Evolutionary conservation across 1,139 yeast species (phyloP), one percentile per base, ranked within the genome.

Genomic region (Scheffersomyces quercinus): DNA sequence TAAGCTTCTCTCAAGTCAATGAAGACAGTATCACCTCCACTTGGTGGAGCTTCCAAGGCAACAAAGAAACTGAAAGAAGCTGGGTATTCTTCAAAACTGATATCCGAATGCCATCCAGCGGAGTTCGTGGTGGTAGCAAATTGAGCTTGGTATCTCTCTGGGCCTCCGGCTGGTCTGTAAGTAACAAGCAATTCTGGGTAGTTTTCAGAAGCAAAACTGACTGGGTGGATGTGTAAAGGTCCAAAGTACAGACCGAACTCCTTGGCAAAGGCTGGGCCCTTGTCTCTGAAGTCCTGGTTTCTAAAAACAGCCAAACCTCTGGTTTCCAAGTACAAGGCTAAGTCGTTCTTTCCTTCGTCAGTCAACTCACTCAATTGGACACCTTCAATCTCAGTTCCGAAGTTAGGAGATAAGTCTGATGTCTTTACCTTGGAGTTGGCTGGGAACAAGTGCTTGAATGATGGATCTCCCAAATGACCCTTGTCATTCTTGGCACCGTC

Each of bases 1-100:
- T 61, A 65, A 5, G 70, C 70, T 40, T 63, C 68, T 49, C 63
- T 58, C 28, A 63, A 55, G 48, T 65, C 70, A 24, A 64, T 51
- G 47, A 64, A 65, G 7, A 65, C 67, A 12, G 70, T 65, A 46
- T 65, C 70, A 39, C 70, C 70, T 39, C 70, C 70, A 7, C 57
- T 48, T 15, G 56, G 55, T 5, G 69, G 69, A 30, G 66, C 64
- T 44, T 65, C 68, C 44, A 65, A 59, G 20, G 65, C 68, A 40
- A 59, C 67, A 43, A 65, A 65, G 44, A 64, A 52, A 2, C 66
- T 58, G 43, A 64, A 64, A 20, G 65, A 61, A 20, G 68, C 51
- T 6, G 70, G 70, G 41, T 64, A 61, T 37, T 60, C 52, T 42
- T 65, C 70, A 45, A 64, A 65, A 36, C 65, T 56, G 31, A 65